A percentile compares a stretch with the other conserved stretches of the same genome.
These are phyloP conservation scores for Penicillium dipodomyicola DNA, from an alignment of 495 filamentous ascomycete species.

Conservation along the genomic window DNA sequence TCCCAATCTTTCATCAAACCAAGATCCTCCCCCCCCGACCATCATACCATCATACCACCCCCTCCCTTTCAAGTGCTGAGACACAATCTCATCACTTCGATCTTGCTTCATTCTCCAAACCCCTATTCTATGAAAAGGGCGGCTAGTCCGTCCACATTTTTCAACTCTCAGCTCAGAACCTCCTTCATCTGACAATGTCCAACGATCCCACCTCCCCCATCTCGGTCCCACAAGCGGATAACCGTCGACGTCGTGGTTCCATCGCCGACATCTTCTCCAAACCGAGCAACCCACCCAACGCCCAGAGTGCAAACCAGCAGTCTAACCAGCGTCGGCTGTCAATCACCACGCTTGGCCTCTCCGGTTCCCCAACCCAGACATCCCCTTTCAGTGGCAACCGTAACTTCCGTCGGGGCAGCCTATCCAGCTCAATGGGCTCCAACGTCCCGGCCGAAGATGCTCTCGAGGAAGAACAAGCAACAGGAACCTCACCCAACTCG, in stretches of 20 bases:
- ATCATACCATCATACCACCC: background rate
- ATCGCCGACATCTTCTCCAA: constrained; percentile 51
- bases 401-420: constrained; percentile 66
- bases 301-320: constrained; percentile 42
- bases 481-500: constrained; percentile 55
- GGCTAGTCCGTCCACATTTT: constrained; percentile 30
- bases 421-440: constrained; percentile 67
- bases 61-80: background rate
- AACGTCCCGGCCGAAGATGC: constrained; percentile 80
- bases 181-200: constrained; percentile 39
- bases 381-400: constrained; percentile 50
- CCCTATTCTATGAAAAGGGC: constrained; percentile 29
- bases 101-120: constrained; percentile 7
- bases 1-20: background rate
- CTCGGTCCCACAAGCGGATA: constrained; percentile 39
- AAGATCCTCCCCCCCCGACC: background rate
- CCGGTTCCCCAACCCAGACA: constrained; percentile 67
- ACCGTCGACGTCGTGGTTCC: constrained; percentile 48
- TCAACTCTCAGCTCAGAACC: constrained; percentile 14
- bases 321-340: constrained; percentile 72
- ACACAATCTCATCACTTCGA: background rate
- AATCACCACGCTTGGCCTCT: constrained; percentile 79
- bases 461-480: constrained; percentile 74
- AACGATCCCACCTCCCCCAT: constrained; percentile 51
- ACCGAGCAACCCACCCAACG: constrained; percentile 23